Base-by-base conservation (phyloP, 306 rosid species). In the Lathyrus oleraceus region DNA sequence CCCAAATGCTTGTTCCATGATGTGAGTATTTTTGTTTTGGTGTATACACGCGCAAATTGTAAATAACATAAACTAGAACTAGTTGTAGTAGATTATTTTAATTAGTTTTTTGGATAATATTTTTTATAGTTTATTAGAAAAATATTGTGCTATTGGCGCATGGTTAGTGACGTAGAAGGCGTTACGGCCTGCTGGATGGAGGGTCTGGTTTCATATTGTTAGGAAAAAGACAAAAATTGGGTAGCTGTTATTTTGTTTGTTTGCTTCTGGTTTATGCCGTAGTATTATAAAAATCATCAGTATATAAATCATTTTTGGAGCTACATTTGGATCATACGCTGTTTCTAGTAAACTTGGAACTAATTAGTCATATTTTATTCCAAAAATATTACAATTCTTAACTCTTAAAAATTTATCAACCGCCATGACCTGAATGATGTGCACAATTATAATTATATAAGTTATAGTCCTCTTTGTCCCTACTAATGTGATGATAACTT, bases 1-100 rank as follows among this genome's bases (percentile, higher is more conserved):
- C 68, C 99, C 99, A 0, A 91, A 94, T 69, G 92, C 88, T 0
- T 94, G 99, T 82, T 85, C 91, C 8, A 8, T 94, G 27, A 91
- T 94, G 99, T 91, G 90, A 86, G 19, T 58, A 10, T 56, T 70
- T 44, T 72, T 10, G 11, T 52, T 21, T 59, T 42, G 1, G 27
- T 65, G 61, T 43, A 2, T 25, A 44, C 25, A 10, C 19, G 4
- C 36, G 66, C 23, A 45, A 21, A 61, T 47, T 72, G 84, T 84
- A 73, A 68, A 78, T 82, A 74, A 83, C 42, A 61, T 10, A 21
- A 20, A 53, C 6, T 21, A 53, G n/a, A 8, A 17, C 0, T 17
- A 52, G 15, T 53, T 17, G 3, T 58, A 38, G 25, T 60, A 58
- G 3, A 25, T 52, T 20, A n/a, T n/a, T 45, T 45, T 14, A 11